These are phyloP conservation scores for Boletus speciosus DNA, from an alignment of 768 basidiomycete species.

Conservation along the genomic window DNA sequence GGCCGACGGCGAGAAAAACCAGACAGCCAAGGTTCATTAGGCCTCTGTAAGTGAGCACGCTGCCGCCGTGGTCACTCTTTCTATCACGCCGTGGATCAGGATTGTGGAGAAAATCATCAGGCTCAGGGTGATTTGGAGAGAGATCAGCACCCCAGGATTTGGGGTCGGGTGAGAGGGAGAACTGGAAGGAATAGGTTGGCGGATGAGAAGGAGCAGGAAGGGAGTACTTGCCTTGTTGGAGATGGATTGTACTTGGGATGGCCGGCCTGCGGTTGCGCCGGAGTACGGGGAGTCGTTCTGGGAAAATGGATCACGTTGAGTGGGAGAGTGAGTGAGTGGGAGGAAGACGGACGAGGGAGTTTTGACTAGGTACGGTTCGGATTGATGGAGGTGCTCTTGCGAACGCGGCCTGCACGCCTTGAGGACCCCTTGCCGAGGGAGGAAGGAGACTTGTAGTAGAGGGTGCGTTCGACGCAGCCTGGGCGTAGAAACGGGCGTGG, in stretches of 20 bases:
- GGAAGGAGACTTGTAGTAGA: slow-evolving; percentile 54
- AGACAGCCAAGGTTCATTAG: slow-evolving; percentile 71
- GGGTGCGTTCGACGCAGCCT: slow-evolving; percentile 38
- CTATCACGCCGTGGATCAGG: slow-evolving; percentile 64
- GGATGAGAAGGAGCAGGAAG: background rate
- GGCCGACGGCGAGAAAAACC: slow-evolving; percentile 47
- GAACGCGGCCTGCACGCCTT: slow-evolving; percentile 43
- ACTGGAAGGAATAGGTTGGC: slow-evolving; percentile 38
- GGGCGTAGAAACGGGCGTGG: slow-evolving; percentile 42
- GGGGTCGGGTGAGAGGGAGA: slow-evolving; percentile 72
- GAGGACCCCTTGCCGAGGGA: slow-evolving; percentile 28
- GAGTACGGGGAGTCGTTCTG: slow-evolving; percentile 43
- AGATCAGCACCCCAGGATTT: slow-evolving; percentile 68
- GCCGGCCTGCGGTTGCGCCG: slow-evolving; percentile 32
- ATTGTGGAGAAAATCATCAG: slow-evolving; percentile 72
- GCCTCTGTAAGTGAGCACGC: slow-evolving; percentile 66
- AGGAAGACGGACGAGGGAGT: slow-evolving; percentile 40
- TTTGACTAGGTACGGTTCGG: slow-evolving; percentile 37
- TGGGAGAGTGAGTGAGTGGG: background rate
- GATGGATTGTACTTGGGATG: slow-evolving; percentile 40
- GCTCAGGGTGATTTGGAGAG: slow-evolving; percentile 52
- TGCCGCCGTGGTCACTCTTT: slow-evolving; percentile 50
- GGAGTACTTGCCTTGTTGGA: slow-evolving; percentile 51
- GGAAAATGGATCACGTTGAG: background rate
- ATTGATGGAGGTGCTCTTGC: slow-evolving; percentile 37